Conservation (phyloP, 257 asterid genomes). For the Nicotiana knightiana region DNA sequence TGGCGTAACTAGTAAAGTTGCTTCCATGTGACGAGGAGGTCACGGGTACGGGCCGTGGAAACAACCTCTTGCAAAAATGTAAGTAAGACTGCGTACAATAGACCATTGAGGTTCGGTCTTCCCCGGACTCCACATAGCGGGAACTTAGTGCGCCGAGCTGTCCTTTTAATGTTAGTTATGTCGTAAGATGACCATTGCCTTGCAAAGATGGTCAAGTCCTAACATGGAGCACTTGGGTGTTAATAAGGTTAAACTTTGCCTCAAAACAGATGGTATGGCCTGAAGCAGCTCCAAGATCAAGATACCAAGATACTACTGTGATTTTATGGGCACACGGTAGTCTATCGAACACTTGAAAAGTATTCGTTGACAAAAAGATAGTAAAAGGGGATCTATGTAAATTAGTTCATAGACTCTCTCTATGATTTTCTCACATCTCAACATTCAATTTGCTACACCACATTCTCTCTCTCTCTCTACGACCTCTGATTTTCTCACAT, state of each 20-base stretch:
- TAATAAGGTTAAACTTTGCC: not conserved
- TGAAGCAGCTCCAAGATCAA: not conserved
- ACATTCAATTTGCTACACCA: not conserved
- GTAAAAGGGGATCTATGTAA: not conserved
- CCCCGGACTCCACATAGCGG: too few species aligned
- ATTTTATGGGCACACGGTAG: not conserved
- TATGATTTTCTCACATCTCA: not conserved
- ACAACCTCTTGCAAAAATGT: too few species aligned
- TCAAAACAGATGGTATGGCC: not conserved
- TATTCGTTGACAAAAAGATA: not conserved
- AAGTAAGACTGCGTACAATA: too few species aligned
- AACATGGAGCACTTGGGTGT: not conserved
- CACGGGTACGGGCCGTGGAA: too few species aligned
- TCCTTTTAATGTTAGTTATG: not conserved
- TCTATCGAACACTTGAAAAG: not conserved
- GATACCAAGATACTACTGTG: not conserved
- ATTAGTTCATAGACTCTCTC: not conserved
- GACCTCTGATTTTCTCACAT: not conserved
- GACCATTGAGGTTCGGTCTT: too few species aligned
- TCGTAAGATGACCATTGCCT: not conserved
- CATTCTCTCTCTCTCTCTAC: not conserved
- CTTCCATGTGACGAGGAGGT: too few species aligned
- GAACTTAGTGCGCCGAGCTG: too few species aligned
- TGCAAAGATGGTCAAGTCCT: not conserved
- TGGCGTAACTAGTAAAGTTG: too few species aligned